Percentiles rank a stretch among this genome's conserved stretches.
phyloP scores from a whole-genome alignment of 2,329 filamentous ascomycete species.

The Fusarium oxysporum region DNA sequence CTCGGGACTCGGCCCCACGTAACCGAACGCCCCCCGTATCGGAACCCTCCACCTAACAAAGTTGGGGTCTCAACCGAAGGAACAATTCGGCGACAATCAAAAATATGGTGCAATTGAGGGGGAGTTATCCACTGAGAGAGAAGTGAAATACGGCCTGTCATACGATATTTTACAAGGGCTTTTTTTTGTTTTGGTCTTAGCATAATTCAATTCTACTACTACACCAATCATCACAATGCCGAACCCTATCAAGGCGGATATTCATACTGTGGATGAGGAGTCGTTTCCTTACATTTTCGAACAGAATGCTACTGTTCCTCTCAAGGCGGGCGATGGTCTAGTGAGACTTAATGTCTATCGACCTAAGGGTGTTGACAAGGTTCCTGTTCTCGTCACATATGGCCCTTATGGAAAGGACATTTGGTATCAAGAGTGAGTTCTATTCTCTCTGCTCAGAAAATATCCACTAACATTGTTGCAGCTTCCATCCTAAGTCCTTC shows the following conservation, averaged over 20 bases:
- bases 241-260: constrained; percentile 44
- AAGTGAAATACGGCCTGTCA: constrained; percentile 12
- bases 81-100: not conserved
- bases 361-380: constrained; percentile 12
- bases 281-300: constrained; percentile 33
- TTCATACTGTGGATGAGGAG: constrained; percentile 44
- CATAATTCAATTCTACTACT: not conserved
- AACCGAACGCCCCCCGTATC: constrained; percentile 3
- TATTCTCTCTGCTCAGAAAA: rapidly evolving
- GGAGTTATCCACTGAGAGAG: not conserved
- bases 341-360: constrained; percentile 20
- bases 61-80: constrained; percentile 3
- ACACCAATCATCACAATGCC: constrained; percentile 40
- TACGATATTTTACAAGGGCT: not conserved
- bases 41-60: constrained; percentile 26
- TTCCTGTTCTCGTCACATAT: constrained; percentile 75
- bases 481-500: constrained; percentile 56
- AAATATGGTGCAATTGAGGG: constrained; percentile 6
- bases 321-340: constrained; percentile 5
- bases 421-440: constrained; percentile 63
- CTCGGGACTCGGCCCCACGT: constrained; percentile 36
- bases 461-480: constrained; percentile 14
- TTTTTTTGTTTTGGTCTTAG: not conserved
- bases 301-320: constrained; percentile 24
- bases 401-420: constrained; percentile 82